Evolutionary conservation across 805 yeast species (phyloP).

Genomic region (Starmerella ratchasimensis): DNA sequence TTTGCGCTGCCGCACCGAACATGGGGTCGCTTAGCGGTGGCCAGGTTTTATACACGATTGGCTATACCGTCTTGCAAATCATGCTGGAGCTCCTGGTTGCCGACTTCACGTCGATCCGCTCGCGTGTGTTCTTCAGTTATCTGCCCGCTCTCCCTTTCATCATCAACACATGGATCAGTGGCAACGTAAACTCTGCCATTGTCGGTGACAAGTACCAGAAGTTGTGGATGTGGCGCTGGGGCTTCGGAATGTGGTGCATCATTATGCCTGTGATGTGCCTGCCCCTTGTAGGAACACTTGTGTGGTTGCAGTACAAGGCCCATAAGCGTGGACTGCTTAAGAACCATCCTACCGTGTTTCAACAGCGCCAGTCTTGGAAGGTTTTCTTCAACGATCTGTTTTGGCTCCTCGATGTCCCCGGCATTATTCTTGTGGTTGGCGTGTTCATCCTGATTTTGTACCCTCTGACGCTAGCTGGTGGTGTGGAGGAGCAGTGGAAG

Average conservation of each 20-base stretch:
- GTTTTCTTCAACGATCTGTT: constrained; percentile 25
- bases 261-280: constrained; percentile 52
- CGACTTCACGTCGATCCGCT: constrained; percentile 53
- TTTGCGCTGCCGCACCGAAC: constrained; percentile 46
- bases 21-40: constrained; percentile 52
- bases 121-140: constrained; percentile 55
- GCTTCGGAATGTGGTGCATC: constrained; percentile 69
- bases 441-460: constrained; percentile 51
- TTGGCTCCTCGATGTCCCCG: constrained; percentile 55
- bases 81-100: constrained; percentile 45
- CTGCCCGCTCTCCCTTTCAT: constrained; percentile 59
- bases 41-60: constrained; percentile 39
- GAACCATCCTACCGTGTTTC: constrained; percentile 30
- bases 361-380: constrained; percentile 26
- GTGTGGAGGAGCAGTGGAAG: constrained; percentile 41
- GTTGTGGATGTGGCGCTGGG: constrained; percentile 45
- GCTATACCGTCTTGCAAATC: constrained; percentile 52
- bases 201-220: constrained; percentile 19
- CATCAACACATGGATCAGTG: constrained; percentile 67
- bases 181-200: constrained; percentile 33
- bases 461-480: constrained; percentile 69
- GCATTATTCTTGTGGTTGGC: constrained; percentile 41
- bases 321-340: constrained; percentile 37
- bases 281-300: constrained; percentile 42
- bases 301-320: constrained; percentile 46